These are phyloP conservation scores for Lachnellula arida DNA, from an alignment of 2,329 filamentous ascomycete genomes.

Conservation along the genomic window DNA sequence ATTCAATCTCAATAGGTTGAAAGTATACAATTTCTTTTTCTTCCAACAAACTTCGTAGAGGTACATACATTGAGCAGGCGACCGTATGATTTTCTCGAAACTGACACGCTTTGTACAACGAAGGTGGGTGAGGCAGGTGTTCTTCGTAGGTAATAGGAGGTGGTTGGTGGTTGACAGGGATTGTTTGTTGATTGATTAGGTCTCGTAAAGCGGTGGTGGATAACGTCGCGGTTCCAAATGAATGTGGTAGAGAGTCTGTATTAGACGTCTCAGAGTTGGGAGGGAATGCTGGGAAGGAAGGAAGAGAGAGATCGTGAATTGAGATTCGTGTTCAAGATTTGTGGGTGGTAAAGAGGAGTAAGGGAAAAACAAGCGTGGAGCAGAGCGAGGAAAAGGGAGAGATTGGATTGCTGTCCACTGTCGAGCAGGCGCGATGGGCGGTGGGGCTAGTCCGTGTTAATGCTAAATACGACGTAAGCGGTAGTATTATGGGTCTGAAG, in stretches of 20 bases:
- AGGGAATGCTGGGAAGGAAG: slow-evolving; percentile 26
- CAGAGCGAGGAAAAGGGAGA: slow-evolving; percentile 1
- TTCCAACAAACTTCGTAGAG: neutral
- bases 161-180: slow-evolving; percentile 5
- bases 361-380: neutral
- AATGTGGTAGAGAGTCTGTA: slow-evolving; percentile 33
- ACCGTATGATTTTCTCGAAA: slow-evolving; percentile 7
- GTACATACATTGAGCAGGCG: slow-evolving; percentile 21
- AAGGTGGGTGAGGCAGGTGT: slow-evolving; percentile 5
- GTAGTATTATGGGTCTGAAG: too few species aligned
- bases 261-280: slow-evolving; percentile 31
- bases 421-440: neutral
- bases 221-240: slow-evolving; percentile 32
- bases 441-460: neutral
- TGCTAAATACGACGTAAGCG: neutral
- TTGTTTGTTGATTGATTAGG: slow-evolving; percentile 9
- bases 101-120: slow-evolving; percentile 1
- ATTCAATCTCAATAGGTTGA: neutral
- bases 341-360: slow-evolving; percentile 4
- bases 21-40: neutral
- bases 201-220: slow-evolving; percentile 1
- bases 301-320: slow-evolving; percentile 14
- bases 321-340: slow-evolving; percentile 16
- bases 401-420: slow-evolving; percentile 4
- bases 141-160: slow-evolving; percentile 7